Base-by-base conservation (phyloP, 192 early-diverging fungal species). In the Coemansia aciculifera region DNA sequence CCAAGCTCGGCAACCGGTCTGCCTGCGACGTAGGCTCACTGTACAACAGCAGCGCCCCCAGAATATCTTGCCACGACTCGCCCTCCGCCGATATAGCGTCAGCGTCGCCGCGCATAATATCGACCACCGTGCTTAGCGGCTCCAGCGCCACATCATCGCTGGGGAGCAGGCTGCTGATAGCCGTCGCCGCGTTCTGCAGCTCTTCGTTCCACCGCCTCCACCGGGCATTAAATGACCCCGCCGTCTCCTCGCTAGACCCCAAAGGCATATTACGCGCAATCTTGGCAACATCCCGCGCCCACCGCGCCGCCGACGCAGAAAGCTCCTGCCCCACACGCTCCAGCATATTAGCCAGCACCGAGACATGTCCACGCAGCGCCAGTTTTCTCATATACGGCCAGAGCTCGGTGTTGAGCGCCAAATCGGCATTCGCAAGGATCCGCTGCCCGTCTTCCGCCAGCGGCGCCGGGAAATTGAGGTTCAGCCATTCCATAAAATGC, bases 1-100 rank as follows among this genome's bases (percentile, higher is more conserved):
- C 64, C 57, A 81, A 48, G 1, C 39, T 60, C 19, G 78, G 68
- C 40, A 80, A 60, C 43, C 81, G 66, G 34, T 71, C 62, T 54
- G 63, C 61, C 68, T 77, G 59, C 40, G 72, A 65, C 57, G 82
- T 73, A 15, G 87, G 86, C 31, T 86, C 81, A 23, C 78, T 79
- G 44, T 86, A 89, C 56, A 87, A 65, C 3, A 86, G 67, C 5
- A 77, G 71, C 17, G 85, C 86, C 0, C 84, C 82, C 32, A 89
- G 57, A 2, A 84, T 68, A 31, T 89, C 86, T 54, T 84, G 79
- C 85, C 87, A 86, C 24, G 70, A 64, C 9, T 80, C 69, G 43
- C 75, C 77, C 17, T 71, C 56, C 19, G 63, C 69, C 3, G 83
- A 59, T 0, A 86, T 85, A 0, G 68, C 39, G 19, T 85, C 75